phyloP scores from a whole-genome alignment of 2,329 filamentous ascomycete genomes.

The Plectosphaerella sp. region DNA sequence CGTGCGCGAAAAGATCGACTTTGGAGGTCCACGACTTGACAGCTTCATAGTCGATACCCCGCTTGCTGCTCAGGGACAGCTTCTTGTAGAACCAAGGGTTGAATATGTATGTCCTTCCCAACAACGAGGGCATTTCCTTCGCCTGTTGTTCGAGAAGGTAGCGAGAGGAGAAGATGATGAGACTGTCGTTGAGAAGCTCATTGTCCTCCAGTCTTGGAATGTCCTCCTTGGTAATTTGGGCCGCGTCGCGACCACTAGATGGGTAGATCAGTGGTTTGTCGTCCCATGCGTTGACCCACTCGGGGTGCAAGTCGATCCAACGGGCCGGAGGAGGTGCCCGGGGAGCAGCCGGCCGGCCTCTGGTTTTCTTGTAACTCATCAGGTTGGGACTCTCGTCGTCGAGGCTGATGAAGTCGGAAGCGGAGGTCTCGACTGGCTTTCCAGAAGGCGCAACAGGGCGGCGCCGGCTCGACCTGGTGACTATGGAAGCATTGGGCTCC shows the following conservation, averaged over 20 bases:
- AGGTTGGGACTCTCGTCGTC: too few relatives aligned
- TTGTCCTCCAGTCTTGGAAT: conserved; percentile 75
- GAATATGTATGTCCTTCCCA: conserved; percentile 75
- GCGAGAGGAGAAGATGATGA: conserved; percentile 83
- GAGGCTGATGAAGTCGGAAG: too few relatives aligned
- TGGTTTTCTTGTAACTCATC: too few relatives aligned
- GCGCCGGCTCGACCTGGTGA: too few relatives aligned
- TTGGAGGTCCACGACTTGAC: conserved; percentile 86
- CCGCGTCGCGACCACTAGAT: conserved; percentile 50
- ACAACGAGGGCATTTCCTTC: conserved; percentile 46
- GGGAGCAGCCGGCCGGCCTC: too few relatives aligned
- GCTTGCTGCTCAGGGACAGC: conserved; percentile 57
- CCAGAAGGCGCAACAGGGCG: too few relatives aligned
- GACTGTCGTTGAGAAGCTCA: conserved; percentile 86
- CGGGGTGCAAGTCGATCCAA: conserved; percentile 48
- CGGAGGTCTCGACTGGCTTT: too few relatives aligned
- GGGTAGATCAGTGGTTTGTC: conserved; percentile 58
- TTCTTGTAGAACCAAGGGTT: conserved; percentile 89
- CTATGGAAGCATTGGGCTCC: too few relatives aligned
- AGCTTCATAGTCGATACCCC: conserved; percentile 72
- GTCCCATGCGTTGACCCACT: conserved; percentile 49
- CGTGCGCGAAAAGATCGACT: conserved; percentile 77
- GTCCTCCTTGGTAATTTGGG: conserved; percentile 66
- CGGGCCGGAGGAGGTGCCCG: conserved; percentile 3
- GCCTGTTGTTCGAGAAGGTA: conserved; percentile 62